Base-by-base conservation (phyloP, 164 flowering plant genomes). In the Dillenia suffruticosa region DNA sequence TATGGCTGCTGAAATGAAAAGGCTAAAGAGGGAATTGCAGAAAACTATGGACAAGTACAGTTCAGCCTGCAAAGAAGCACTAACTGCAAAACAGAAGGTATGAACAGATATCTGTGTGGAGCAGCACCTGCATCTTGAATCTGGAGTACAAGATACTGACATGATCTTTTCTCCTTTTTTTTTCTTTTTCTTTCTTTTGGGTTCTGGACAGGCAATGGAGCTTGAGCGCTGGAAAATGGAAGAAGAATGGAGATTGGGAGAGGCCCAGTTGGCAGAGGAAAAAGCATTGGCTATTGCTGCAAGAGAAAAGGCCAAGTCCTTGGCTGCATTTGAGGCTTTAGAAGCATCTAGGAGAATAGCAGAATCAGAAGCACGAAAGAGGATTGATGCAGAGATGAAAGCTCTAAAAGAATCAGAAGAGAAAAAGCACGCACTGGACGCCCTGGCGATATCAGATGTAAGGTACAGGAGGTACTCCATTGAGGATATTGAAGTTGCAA, bases 41-140 rank as follows among this genome's bases (percentile, higher is more conserved):
- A 86, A 87, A 69, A 84, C 89, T 46, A 81, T 87, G 88, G 88
- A 83, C 50, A 79, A 82, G 89, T 87, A 87, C 74, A 84, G 84
- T 68, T 59, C 76, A 54, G 92, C 92, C 12, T 84, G 88, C 76
- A 82, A 78, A 65, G 92, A 87, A 74, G 92, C 92, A 44, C 79
- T 87, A 32, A 57, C 73, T 6, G 92, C 89, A 44, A 78, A 84
- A 65, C 86, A 84, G 63, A 82, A 78, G 84, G 92, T 82, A 70
- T 32, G 40, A 32, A 32, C 40, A 32, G 5, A 32, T 32, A 32
- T 32, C 40, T 32, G 40, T 32, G 40, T 32, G 40, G 40, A 32
- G 40, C 40, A 32, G 40, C 40, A 32, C 6, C 40, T 4, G 40
- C 40, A 32, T 32, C 40, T 32, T 32, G 40, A 32, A 26, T 26